Conservation (phyloP, 2,329 filamentous ascomycete species). For the Tympanopsis confertula region DNA sequence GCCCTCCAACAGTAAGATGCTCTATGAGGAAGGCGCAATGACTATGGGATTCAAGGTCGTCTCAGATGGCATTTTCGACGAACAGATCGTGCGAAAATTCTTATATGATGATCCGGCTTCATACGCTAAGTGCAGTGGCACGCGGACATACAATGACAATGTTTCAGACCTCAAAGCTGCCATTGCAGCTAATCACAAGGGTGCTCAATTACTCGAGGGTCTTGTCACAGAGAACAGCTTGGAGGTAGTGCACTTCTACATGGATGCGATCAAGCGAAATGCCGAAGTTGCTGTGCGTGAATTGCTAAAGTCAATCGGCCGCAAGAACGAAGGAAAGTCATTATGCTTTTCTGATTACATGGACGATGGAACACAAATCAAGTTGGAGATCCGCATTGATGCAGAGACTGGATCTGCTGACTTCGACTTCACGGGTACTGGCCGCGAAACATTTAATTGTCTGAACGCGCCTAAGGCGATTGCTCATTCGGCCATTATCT, state of each 20-base stretch:
- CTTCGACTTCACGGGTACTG: constrained; percentile 24
- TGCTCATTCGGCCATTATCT: constrained; percentile 24
- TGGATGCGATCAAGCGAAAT: constrained; percentile 27
- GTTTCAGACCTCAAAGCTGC: constrained; percentile 30
- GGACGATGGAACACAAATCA: constrained; percentile 22
- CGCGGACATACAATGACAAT: constrained; percentile 25
- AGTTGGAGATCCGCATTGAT: constrained; percentile 17
- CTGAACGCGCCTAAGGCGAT: constrained; percentile 23
- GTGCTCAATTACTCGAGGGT: constrained; percentile 18
- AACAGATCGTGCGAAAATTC: constrained; percentile 14
- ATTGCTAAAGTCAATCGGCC: constrained; percentile 9
- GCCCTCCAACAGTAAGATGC: constrained; percentile 24
- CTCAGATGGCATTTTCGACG: constrained; percentile 20
- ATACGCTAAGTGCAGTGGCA: constrained; percentile 21
- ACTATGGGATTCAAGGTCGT: constrained; percentile 24
- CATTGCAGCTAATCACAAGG: constrained; percentile 28
- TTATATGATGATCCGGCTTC: constrained; percentile 18
- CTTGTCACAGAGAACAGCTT: constrained; percentile 20
- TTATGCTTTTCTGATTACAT: constrained; percentile 17
- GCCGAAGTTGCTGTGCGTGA: constrained; percentile 23
- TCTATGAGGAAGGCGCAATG: constrained; percentile 30
- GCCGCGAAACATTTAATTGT: constrained; percentile 19
- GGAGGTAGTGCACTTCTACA: constrained; percentile 20
- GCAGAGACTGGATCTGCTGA: constrained; percentile 15
- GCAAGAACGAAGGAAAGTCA: constrained; percentile 9